These are phyloP conservation scores for Globisporangium sylvaticum DNA, from an alignment of 352 stramenopile genomes.

Conservation along the genomic window DNA sequence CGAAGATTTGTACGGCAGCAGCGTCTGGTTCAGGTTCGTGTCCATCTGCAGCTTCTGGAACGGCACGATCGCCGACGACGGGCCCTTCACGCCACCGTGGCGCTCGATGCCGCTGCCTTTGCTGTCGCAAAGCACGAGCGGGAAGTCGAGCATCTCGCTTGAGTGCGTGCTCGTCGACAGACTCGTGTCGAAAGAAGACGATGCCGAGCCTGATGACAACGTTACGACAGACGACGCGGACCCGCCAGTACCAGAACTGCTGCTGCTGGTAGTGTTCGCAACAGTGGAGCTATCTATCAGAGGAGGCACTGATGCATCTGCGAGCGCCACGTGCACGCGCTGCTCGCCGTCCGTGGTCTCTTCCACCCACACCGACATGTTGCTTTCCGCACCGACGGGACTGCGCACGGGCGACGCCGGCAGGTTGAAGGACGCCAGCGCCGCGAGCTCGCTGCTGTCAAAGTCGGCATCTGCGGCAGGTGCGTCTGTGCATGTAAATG, in stretches of 20 bases:
- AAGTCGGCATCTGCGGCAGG: background rate
- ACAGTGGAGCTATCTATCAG: conserved; percentile 4
- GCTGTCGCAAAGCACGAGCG: conserved; percentile 44
- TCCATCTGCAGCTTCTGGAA: conserved; percentile 83
- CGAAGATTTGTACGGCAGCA: conserved; percentile 35
- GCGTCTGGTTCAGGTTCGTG: conserved; percentile 73
- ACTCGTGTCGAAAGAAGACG: conserved; percentile 11
- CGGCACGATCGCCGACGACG: conserved; percentile 60
- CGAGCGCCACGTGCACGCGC: conserved; percentile 43
- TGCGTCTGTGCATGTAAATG: background rate
- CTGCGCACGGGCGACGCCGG: conserved; percentile 58
- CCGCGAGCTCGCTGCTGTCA: conserved; percentile 10
- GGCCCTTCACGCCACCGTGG: conserved; percentile 6
- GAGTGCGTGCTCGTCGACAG: conserved; percentile 6
- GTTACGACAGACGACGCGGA: conserved; percentile 1
- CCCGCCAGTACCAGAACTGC: background rate
- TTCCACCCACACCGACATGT: conserved; percentile 57
- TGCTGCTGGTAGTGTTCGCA: background rate
- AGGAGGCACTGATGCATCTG: conserved; percentile 10
- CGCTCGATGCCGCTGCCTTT: conserved; percentile 9
- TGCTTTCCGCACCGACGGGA: conserved; percentile 36
- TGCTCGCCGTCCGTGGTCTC: conserved; percentile 35
- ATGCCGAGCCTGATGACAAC: background rate
- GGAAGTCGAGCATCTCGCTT: conserved; percentile 41
- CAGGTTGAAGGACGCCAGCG: conserved; percentile 59